Conservation (phyloP, 306 rosid genomes). For the Cicer yamashitae region DNA sequence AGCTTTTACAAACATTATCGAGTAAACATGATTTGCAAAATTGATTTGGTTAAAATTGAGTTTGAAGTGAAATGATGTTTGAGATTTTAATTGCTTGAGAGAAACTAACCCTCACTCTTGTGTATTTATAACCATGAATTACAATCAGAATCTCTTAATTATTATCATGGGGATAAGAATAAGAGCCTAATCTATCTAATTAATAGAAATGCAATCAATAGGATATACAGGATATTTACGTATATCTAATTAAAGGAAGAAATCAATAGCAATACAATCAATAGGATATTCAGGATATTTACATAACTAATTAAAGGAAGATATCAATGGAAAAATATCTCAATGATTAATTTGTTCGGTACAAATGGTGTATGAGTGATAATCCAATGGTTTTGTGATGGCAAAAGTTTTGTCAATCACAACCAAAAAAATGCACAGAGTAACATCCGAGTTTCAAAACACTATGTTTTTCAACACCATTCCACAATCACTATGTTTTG, state of each 20-base stretch:
- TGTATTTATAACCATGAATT: not conserved
- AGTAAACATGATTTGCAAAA: not conserved
- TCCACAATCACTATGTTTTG: not conserved
- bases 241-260: not conserved
- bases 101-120: not conserved
- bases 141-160: not conserved
- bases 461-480: not conserved
- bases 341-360: not conserved
- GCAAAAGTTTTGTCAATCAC: slow-evolving; percentile 25
- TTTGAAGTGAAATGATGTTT: slow-evolving; percentile 1
- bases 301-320: not conserved
- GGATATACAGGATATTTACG: not conserved
- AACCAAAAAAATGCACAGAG: not conserved
- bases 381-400: slow-evolving; percentile 1
- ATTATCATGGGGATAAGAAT: not conserved
- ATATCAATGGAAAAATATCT: not conserved
- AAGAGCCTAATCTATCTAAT: not conserved
- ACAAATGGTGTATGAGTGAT: not conserved
- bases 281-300: not conserved
- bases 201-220: not conserved
- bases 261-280: not conserved
- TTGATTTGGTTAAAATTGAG: not conserved
- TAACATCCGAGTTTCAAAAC: slow-evolving; percentile 17
- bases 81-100: not conserved
- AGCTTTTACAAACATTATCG: not conserved